A percentile compares a stretch with the other conserved stretches of the same genome.
Evolutionary conservation across 768 basidiomycete genomes (phyloP).

Genomic region (Tricholoma sp.): DNA sequence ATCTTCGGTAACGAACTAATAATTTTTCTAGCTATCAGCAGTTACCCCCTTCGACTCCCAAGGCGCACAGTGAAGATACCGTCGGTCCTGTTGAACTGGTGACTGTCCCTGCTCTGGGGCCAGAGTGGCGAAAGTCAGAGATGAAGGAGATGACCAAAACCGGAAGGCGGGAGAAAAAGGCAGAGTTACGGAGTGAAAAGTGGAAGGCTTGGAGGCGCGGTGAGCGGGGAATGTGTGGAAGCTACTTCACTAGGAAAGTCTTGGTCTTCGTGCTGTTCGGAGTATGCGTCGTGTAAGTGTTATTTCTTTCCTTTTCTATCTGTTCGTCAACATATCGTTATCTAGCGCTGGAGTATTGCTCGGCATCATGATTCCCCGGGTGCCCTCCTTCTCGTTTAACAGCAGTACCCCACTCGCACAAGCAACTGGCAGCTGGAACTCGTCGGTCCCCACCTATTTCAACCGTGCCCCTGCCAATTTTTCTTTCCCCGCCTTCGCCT

Average conservation of each 20-base stretch:
- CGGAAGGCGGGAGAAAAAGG: conserved; percentile 58
- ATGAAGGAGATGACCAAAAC: conserved; percentile 71
- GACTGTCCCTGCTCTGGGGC: conserved; percentile 85
- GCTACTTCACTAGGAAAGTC: conserved; percentile 67
- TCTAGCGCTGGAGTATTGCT: conserved; percentile 61
- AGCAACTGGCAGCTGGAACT: conserved; percentile 56
- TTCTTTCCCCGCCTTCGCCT: conserved; percentile 74
- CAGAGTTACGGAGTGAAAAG: conserved; percentile 45
- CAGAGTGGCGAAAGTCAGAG: conserved; percentile 85
- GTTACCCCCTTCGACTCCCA: conserved; percentile 32
- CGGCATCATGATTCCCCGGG: conserved; percentile 79
- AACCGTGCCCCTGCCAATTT: conserved; percentile 83
- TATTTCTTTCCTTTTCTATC: conserved; percentile 3
- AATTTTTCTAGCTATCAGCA: conserved; percentile 37
- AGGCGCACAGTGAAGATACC: conserved; percentile 31
- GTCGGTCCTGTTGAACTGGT: conserved; percentile 73
- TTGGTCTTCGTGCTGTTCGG: conserved; percentile 67
- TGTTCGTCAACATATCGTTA: conserved; percentile 2
- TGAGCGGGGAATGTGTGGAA: conserved; percentile 75
- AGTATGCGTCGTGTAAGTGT: conserved; percentile 48
- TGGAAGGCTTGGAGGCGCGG: conserved; percentile 79
- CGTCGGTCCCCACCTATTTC: conserved; percentile 57
- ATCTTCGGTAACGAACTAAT: not conserved
- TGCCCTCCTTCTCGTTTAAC: conserved; percentile 67
- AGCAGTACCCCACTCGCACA: conserved; percentile 46